Evolutionary conservation across 192 early-diverging fungal genomes (phyloP).

Genomic region (Gonapodya prolifera): DNA sequence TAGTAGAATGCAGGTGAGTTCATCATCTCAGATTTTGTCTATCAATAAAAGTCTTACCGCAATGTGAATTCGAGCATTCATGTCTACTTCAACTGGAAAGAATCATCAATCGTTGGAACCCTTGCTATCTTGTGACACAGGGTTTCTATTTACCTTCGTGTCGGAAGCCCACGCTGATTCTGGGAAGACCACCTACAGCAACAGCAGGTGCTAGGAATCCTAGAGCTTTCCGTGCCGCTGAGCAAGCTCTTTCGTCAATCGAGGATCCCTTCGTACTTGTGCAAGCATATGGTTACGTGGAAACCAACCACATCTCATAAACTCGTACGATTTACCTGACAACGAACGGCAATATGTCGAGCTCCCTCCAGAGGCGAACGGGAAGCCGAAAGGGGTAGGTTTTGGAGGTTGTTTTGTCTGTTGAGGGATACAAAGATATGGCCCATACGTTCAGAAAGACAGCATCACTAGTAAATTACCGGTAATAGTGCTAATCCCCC

Average conservation of each 20-base stretch:
- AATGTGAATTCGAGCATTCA: slow-evolving; percentile 16
- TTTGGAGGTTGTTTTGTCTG: neutral
- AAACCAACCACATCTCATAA: neutral
- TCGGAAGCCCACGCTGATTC: slow-evolving; percentile 47
- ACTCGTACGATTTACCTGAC: slow-evolving; percentile 13
- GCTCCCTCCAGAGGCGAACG: slow-evolving; percentile 48
- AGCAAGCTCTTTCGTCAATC: slow-evolving; percentile 55
- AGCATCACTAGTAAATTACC: too few relatives aligned
- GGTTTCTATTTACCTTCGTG: slow-evolving; percentile 50
- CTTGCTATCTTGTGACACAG: neutral
- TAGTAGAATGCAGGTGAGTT: neutral
- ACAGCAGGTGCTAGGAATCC: slow-evolving; percentile 58
- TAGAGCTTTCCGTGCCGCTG: slow-evolving; percentile 59
- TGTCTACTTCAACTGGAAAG: slow-evolving; percentile 58
- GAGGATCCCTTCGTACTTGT: slow-evolving; percentile 43
- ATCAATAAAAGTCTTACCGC: neutral
- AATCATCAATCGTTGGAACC: neutral
- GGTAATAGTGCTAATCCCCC: neutral
- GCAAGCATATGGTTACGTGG: too few relatives aligned
- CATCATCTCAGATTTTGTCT: neutral
- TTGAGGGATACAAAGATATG: too few relatives aligned
- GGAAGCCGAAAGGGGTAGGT: slow-evolving; percentile 10
- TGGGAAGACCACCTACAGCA: slow-evolving; percentile 53
- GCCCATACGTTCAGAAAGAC: too few relatives aligned
- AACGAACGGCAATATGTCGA: slow-evolving; percentile 62